Conservation (phyloP, 2,329 filamentous ascomycete species). For the Colletotrichum plurivorum region DNA sequence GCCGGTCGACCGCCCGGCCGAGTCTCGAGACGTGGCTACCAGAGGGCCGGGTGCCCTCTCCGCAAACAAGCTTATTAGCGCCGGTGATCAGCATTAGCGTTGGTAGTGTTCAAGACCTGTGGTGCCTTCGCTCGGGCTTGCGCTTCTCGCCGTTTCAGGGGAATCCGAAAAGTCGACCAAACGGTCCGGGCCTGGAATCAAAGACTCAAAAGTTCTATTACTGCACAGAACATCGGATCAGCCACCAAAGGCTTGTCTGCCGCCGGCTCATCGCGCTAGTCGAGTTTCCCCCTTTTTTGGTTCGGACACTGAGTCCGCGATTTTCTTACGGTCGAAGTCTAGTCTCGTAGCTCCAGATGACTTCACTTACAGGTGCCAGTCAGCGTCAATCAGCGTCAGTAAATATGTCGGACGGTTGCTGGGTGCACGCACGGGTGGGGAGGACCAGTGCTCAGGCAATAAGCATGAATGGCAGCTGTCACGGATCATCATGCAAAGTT, state of each 20-base stretch:
- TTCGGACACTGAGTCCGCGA: not conserved
- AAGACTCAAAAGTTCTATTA: not conserved
- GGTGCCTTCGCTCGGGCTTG: not conserved
- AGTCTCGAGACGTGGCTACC: not conserved
- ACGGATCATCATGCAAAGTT: not conserved
- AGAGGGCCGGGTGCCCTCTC: not conserved
- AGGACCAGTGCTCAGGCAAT: not conserved
- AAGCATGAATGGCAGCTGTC: not conserved
- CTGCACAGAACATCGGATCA: constrained; percentile 10
- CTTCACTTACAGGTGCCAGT: not conserved
- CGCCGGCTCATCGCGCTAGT: not conserved
- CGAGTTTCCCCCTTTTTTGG: not conserved
- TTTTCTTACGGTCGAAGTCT: not conserved
- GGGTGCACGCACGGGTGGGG: not conserved
- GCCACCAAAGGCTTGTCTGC: constrained; percentile 11
- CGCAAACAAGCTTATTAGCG: not conserved
- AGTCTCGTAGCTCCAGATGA: not conserved
- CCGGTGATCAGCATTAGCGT: not conserved
- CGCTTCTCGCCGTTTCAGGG: constrained; percentile 13
- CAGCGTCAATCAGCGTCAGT: not conserved
- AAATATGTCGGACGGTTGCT: not conserved
- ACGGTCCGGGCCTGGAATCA: not conserved
- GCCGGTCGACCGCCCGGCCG: not conserved
- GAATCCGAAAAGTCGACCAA: constrained; percentile 2
- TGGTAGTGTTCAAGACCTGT: not conserved